Conservation (phyloP, 2,329 filamentous ascomycete species). For the Ustulina deusta region DNA sequence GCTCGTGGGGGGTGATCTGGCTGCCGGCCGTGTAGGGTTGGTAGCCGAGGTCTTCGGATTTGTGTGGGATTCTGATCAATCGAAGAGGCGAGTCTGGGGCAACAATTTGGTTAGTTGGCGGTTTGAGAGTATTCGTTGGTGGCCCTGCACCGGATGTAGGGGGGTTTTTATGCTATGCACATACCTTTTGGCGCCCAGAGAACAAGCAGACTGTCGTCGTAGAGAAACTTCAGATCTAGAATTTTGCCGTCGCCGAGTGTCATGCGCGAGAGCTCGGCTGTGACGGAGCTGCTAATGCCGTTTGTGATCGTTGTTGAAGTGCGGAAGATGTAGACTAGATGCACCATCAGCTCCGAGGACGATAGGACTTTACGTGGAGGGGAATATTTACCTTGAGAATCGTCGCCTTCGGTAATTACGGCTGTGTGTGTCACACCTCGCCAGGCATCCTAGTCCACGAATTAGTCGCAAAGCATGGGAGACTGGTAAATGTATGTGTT, state of each 20-base stretch:
- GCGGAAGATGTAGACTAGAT: slow-evolving; percentile 69
- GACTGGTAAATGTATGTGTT: slow-evolving; percentile 1
- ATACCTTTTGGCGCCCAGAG: slow-evolving; percentile 62
- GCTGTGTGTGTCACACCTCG: slow-evolving; percentile 56
- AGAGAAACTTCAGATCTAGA: slow-evolving; percentile 75
- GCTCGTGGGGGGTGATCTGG: slow-evolving; percentile 42
- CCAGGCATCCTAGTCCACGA: slow-evolving; percentile 49
- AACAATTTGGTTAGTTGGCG: slow-evolving; percentile 5
- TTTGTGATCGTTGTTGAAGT: slow-evolving; percentile 65
- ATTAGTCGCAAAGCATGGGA: slow-evolving; percentile 28
- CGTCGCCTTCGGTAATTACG: slow-evolving; percentile 55
- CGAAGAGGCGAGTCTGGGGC: slow-evolving; percentile 43
- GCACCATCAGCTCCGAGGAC: not conserved
- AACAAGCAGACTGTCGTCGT: slow-evolving; percentile 70
- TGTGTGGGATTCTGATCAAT: slow-evolving; percentile 54
- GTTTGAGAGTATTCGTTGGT: no score
- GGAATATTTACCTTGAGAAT: slow-evolving; percentile 52
- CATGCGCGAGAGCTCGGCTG: slow-evolving; percentile 56
- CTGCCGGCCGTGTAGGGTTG: slow-evolving; percentile 49
- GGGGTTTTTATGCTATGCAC: slow-evolving; percentile 6
- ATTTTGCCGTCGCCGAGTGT: slow-evolving; percentile 59
- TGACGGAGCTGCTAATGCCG: slow-evolving; percentile 65
- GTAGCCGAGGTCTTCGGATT: slow-evolving; percentile 54
- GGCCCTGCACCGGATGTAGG: not conserved
- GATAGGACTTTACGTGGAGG: not conserved